Evolutionary conservation across 306 rosid species (phyloP), one percentile per base, ranked within the genome.

Genomic region (Glycine latifolia): DNA sequence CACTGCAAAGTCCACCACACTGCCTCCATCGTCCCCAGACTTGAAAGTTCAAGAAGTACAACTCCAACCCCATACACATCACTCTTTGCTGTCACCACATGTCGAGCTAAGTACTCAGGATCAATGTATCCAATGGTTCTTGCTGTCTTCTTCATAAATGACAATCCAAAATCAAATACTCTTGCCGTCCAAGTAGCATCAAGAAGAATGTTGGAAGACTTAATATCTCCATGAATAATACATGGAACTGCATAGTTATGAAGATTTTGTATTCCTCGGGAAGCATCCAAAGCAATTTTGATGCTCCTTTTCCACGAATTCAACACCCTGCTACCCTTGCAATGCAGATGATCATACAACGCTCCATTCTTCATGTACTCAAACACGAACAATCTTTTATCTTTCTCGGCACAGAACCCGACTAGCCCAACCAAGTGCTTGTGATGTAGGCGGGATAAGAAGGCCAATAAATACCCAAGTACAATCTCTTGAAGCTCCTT

Each of bases 261-360:
- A 6, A 92, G 97, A 81, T 92, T 89, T 48, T 91, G 94, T 5
- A 92, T 92, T 56, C 95, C 97, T 76, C 94, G 59, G 0, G 95
- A 87, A 7, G 97, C 95, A 58, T 92, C 97, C 48, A 92, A 55
- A 0, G 95, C 95, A 10, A 92, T 77, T 39, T 89, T 89, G 89
- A 92, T 91, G 90, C 97, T 87, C 85, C 77, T 82, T 67, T 83
- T 91, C 97, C 97, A 92, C 0, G 88, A 85, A 78, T 91, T 88
- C 58, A 92, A 20, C 48, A 84, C 46, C 43, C 86, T 86, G 14
- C 39, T 35, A 35, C 3, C 39, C 39, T 35, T 35, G 39, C 4
- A 3, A 35, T 35, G 20, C 20, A 20, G 20, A 20, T 20, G 20
- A 20, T 20, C 20, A 20, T 20, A 20, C 20, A 20, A 20, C 20